Evolutionary conservation across 257 asterid species (phyloP).

Genomic region (Rubia yunnanensis): DNA sequence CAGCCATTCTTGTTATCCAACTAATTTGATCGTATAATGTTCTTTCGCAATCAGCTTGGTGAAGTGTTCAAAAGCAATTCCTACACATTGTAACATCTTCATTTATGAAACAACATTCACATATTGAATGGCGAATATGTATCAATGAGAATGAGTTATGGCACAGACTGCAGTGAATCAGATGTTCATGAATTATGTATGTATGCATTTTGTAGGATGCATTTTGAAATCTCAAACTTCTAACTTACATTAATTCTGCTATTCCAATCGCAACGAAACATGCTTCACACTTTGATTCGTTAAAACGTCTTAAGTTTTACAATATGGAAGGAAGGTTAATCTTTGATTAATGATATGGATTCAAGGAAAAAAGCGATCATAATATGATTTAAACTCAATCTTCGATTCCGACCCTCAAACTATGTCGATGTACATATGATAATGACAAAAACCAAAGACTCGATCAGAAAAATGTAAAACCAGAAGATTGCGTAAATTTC

Average conservation of each 20-base stretch:
- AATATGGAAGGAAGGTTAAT: too few relatives aligned
- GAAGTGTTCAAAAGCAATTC: background rate
- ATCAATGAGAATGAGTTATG: too few relatives aligned
- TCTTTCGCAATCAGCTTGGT: background rate
- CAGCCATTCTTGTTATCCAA: conserved; percentile 37
- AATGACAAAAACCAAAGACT: background rate
- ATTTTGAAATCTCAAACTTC: background rate
- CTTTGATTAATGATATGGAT: too few relatives aligned
- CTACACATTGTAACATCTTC: background rate
- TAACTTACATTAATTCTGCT: background rate
- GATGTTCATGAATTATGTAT: too few relatives aligned
- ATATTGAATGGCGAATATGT: background rate
- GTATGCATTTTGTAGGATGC: too few relatives aligned
- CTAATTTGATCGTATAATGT: background rate
- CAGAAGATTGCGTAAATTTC: background rate
- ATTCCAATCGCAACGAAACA: background rate
- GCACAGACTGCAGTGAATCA: too few relatives aligned
- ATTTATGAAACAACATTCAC: background rate
- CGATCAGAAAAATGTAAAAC: background rate
- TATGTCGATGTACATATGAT: too few relatives aligned
- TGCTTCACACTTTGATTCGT: too few relatives aligned
- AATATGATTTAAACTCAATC: too few relatives aligned
- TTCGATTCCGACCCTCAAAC: too few relatives aligned
- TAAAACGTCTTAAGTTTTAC: too few relatives aligned
- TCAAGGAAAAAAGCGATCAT: too few relatives aligned